Base-by-base conservation (phyloP, 176 grass and related monocot species). In the Oropetium thomaeum region DNA sequence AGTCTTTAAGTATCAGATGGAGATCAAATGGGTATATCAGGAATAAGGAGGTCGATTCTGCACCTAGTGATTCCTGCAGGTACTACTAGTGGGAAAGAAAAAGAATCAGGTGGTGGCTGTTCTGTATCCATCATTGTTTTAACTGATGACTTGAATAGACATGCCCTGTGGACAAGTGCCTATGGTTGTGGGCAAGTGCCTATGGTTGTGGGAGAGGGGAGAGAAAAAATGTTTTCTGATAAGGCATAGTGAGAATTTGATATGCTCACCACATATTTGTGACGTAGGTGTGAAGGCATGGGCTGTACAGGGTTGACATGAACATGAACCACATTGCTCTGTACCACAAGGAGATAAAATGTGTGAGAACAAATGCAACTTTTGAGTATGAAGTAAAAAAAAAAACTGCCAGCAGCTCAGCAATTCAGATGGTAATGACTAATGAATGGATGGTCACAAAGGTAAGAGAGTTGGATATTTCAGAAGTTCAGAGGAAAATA, bases 261-360 rank as follows among this genome's bases (percentile, higher is more conserved):
- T 32, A 35, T 76, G 73, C 73, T 48, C 29, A 76, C 73, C 73
- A 76, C 41, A 76, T 63, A 76, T 76, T 62, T 76, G 58, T 76
- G 73, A 63, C 40, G 15, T 13, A 76, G 58, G 39, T 76, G 73
- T 8, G 73, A 62, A 76, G 73, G 73, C 73, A 76, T 76, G 38
- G 73, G 73, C 19, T 76, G 58, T 76, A 76, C 73, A 47, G 73
- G 41, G 58, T 76, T 62, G 73, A 76, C 73, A 76, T 98, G 96
- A 74, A 98, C 77, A 81, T 98, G 96, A 73, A 94, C 87, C 67
- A 98, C 96, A 82, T 98, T 82, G 68, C 54, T 80, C 96, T 98
- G 87, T 69, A 79, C 37, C 63, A 65, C 79, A 30, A 48, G 5
- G 78, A 74, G 62, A 61, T 5, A 42, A 48, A 70, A 17, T 8